Conservation (phyloP, 176 grass and related monocot genomes). For the Rhipidocladum racemiflorum region DNA sequence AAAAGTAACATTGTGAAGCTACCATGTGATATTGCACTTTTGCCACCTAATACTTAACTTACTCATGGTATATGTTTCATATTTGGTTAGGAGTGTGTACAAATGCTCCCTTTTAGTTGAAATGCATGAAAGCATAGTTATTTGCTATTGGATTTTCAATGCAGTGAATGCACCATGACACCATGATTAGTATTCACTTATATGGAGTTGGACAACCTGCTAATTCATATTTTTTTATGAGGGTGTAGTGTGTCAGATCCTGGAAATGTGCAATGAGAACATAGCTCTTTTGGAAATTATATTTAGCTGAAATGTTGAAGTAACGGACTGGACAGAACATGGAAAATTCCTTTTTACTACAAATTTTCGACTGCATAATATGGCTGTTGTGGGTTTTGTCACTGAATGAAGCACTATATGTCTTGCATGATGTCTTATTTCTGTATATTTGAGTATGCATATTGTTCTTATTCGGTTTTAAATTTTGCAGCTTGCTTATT, state of each 20-base stretch:
- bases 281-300: not conserved
- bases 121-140: not conserved
- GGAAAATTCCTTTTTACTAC: not conserved
- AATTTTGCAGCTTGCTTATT: conserved; percentile 84
- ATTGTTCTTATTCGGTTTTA: conserved; percentile 29
- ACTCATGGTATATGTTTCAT: not conserved
- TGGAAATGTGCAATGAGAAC: not conserved
- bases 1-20: not conserved
- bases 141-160: not conserved
- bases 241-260: not conserved
- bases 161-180: not conserved
- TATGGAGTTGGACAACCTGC: not conserved
- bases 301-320: conserved; percentile 7
- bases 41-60: not conserved
- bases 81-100: not conserved
- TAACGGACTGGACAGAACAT: not conserved
- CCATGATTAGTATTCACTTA: not conserved
- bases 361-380: conserved; percentile 3
- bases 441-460: not conserved
- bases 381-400: not conserved
- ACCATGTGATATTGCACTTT: not conserved
- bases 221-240: not conserved
- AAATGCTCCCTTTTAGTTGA: not conserved
- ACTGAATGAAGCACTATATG: conserved; percentile 4
- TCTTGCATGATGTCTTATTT: not conserved